Conservation (phyloP, 495 filamentous ascomycete species). For the Ramalina peruviana region DNA sequence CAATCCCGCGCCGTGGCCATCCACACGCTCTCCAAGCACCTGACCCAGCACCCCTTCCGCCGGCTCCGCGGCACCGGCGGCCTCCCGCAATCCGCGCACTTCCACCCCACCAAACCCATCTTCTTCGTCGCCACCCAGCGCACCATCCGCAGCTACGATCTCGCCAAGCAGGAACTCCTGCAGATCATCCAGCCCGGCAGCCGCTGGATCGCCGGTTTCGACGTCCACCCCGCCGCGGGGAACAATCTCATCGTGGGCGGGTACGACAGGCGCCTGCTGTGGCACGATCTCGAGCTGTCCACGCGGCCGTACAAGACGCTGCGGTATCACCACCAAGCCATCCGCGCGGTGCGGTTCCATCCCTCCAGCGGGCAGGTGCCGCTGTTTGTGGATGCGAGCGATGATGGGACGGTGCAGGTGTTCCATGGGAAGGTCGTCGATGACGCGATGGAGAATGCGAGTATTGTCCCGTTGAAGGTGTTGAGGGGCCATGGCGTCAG, state of each 20-base stretch:
- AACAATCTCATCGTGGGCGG: slow-evolving; percentile 88
- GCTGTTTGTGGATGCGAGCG: slow-evolving; percentile 82
- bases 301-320: slow-evolving; percentile 87
- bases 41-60: slow-evolving; percentile 87
- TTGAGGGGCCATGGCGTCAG: slow-evolving; percentile 71
- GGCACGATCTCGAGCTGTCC: slow-evolving; percentile 94
- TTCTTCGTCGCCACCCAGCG: slow-evolving; percentile 95
- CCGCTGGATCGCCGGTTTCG: slow-evolving; percentile 86
- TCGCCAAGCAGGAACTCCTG: slow-evolving; percentile 73
- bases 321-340: slow-evolving; percentile 82
- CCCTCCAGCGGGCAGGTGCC: slow-evolving; percentile 52
- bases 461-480: slow-evolving; percentile 90
- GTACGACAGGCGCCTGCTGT: slow-evolving; percentile 85
- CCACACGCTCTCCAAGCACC: slow-evolving; percentile 87
- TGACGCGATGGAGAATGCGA: slow-evolving; percentile 89
- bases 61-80: slow-evolving; percentile 43
- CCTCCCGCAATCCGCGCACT: slow-evolving; percentile 74
- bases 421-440: slow-evolving; percentile 92
- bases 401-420: slow-evolving; percentile 87
- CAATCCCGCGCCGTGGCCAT: slow-evolving; percentile 79
- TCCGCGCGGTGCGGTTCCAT: slow-evolving; percentile 78
- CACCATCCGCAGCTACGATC: slow-evolving; percentile 80
- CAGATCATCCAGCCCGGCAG: slow-evolving; percentile 87
- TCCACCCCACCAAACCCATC: slow-evolving; percentile 84
- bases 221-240: slow-evolving; percentile 71